These are phyloP conservation scores for Takashimella tepidaria DNA, from an alignment of 1,284 basidiomycete genomes.

Conservation along the genomic window DNA sequence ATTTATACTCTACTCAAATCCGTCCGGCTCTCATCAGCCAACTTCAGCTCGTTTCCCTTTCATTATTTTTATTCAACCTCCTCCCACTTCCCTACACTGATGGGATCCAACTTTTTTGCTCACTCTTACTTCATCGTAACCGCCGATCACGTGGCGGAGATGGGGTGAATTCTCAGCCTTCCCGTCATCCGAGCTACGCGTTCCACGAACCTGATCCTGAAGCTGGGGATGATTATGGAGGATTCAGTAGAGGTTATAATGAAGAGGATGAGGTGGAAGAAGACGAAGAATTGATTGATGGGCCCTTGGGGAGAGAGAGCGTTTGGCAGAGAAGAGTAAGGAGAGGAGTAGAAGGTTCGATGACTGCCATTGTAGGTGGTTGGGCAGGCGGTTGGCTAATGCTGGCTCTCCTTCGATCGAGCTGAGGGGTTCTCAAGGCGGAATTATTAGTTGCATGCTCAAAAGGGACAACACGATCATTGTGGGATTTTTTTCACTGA, in stretches of 20 bases:
- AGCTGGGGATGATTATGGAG: constrained; percentile 7
- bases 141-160: not conserved
- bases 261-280: constrained; percentile 29
- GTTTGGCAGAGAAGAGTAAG: constrained; percentile 27
- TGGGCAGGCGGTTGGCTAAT: constrained; percentile 31
- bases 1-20: not conserved
- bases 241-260: constrained; percentile 28
- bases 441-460: not conserved
- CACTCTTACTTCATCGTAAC: constrained; percentile 10
- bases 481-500: no score
- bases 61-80: constrained; percentile 44
- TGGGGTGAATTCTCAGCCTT: not conserved
- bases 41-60: constrained; percentile 33
- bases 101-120: constrained; percentile 35
- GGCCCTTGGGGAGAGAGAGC: constrained; percentile 17
- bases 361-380: constrained; percentile 15
- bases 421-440: constrained; percentile 6
- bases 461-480: no score
- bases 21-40: constrained; percentile 34
- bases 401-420: constrained; percentile 31
- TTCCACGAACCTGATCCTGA: constrained; percentile 8
- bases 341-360: constrained; percentile 20
- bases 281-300: constrained; percentile 13
- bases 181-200: constrained; percentile 14
- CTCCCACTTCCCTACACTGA: constrained; percentile 41